Conservation (phyloP, 495 filamentous ascomycete species). For the Penicillium crystallinum region DNA sequence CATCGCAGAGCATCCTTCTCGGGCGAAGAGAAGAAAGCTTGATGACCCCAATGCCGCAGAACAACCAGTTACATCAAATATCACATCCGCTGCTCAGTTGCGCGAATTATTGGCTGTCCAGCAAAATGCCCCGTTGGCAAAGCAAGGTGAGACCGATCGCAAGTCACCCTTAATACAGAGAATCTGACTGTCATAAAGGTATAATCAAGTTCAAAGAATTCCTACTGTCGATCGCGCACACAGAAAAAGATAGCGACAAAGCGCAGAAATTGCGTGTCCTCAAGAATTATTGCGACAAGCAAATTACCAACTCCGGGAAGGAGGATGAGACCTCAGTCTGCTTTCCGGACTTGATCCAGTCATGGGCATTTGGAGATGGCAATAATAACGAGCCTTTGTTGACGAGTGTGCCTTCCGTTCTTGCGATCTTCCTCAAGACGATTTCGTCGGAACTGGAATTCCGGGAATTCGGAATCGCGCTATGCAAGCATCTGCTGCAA, state of each 20-base stretch:
- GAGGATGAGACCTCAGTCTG: slow-evolving; percentile 54
- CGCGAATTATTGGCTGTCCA: slow-evolving; percentile 59
- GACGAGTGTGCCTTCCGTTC: slow-evolving; percentile 66
- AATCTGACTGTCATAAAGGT: slow-evolving; percentile 38
- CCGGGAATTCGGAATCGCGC: slow-evolving; percentile 59
- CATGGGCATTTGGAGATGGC: slow-evolving; percentile 70
- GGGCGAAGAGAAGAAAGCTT: slow-evolving; percentile 42
- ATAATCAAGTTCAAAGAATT: slow-evolving; percentile 73
- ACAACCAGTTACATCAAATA: slow-evolving; percentile 33
- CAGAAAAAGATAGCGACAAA: slow-evolving; percentile 43
- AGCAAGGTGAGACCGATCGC: slow-evolving; percentile 52
- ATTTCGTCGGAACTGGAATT: slow-evolving; percentile 67
- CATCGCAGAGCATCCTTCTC: slow-evolving; percentile 23
- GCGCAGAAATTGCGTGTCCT: slow-evolving; percentile 56
- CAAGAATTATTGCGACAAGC: slow-evolving; percentile 65
- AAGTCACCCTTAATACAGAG: background rate
- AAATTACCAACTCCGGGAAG: slow-evolving; percentile 50
- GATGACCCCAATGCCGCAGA: slow-evolving; percentile 17
- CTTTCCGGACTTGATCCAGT: slow-evolving; percentile 69
- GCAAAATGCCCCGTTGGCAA: slow-evolving; percentile 54
- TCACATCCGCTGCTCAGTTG: slow-evolving; percentile 56
- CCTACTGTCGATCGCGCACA: slow-evolving; percentile 56
- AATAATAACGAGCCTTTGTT: slow-evolving; percentile 69
- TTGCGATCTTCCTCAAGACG: slow-evolving; percentile 70
- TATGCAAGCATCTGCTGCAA: slow-evolving; percentile 70